Evolutionary conservation across 2,329 filamentous ascomycete genomes (phyloP).

Genomic region (Conoideocrella luteorostrata): DNA sequence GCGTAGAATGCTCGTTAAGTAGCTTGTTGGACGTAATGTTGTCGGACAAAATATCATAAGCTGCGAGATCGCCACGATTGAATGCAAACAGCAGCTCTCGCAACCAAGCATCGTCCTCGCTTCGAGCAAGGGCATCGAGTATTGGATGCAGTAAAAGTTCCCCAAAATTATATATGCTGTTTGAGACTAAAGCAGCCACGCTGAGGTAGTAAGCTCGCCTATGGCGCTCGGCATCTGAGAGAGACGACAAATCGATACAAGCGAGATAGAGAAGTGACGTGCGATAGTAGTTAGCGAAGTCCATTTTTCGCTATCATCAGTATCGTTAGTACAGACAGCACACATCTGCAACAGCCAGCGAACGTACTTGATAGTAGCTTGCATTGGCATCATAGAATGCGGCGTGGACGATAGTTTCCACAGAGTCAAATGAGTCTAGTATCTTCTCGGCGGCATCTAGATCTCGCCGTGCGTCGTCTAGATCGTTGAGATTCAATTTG

Average conservation of each 20-base stretch:
- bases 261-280: slow-evolving; percentile 96
- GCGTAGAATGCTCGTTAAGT: slow-evolving; percentile 70
- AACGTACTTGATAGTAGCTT: slow-evolving; percentile 74
- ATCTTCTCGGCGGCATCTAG: slow-evolving; percentile 82
- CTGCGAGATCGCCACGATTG: slow-evolving; percentile 86
- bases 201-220: slow-evolving; percentile 86
- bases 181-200: slow-evolving; percentile 85
- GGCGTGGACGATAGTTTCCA: slow-evolving; percentile 92
- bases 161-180: slow-evolving; percentile 98
- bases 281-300: slow-evolving; percentile 95
- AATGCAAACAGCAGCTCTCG: slow-evolving; percentile 95
- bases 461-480: slow-evolving; percentile 78
- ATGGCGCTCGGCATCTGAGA: slow-evolving; percentile 69
- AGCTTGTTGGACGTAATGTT: slow-evolving; percentile 77
- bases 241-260: slow-evolving; percentile 76
- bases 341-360: background rate
- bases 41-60: slow-evolving; percentile 75
- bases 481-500: slow-evolving; percentile 72
- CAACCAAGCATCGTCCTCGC: slow-evolving; percentile 76
- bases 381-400: slow-evolving; percentile 95
- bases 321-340: background rate
- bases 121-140: slow-evolving; percentile 68
- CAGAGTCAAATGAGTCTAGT: slow-evolving; percentile 85
- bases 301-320: slow-evolving; percentile 56
- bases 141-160: slow-evolving; percentile 97